These are phyloP conservation scores for Tylopilus vinaceipallidus DNA, from an alignment of 768 basidiomycete genomes.

Conservation along the genomic window DNA sequence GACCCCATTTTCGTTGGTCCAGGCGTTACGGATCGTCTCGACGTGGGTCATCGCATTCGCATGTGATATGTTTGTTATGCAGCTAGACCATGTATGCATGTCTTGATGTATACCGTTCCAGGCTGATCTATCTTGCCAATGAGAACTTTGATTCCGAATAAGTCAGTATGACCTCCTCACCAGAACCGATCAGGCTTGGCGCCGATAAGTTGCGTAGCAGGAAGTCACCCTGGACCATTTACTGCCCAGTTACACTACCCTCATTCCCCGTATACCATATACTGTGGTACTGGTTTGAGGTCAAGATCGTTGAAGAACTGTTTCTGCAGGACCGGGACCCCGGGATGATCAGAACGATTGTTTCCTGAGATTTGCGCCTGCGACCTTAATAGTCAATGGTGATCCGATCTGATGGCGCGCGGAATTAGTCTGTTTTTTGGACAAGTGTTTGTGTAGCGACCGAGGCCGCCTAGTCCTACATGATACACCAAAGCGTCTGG, in stretches of 20 bases:
- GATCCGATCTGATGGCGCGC: slow-evolving; percentile 2
- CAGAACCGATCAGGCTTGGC: not conserved
- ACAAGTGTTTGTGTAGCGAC: too few species aligned
- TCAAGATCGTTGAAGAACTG: not conserved
- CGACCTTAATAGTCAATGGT: not conserved
- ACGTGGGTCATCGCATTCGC: not conserved
- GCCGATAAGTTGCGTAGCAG: not conserved
- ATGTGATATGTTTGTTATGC: not conserved
- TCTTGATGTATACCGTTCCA: not conserved
- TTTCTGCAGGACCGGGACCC: not conserved
- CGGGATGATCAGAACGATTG: slow-evolving; percentile 7
- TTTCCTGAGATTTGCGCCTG: slow-evolving; percentile 4
- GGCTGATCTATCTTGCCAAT: not conserved
- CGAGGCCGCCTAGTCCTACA: too few species aligned
- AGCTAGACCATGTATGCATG: not conserved
- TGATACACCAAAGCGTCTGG: too few species aligned
- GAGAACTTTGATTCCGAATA: not conserved
- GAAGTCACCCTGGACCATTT: not conserved
- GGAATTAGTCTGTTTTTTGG: not conserved
- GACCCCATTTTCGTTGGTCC: not conserved
- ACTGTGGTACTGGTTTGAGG: not conserved
- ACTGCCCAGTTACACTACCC: not conserved
- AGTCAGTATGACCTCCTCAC: not conserved
- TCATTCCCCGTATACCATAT: not conserved
- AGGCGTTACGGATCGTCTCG: too few species aligned